A percentile compares a stretch with the other conserved stretches of the same genome.
Evolutionary conservation across 345 rosid species (phyloP).

Genomic region (Pistacia atlantica): DNA sequence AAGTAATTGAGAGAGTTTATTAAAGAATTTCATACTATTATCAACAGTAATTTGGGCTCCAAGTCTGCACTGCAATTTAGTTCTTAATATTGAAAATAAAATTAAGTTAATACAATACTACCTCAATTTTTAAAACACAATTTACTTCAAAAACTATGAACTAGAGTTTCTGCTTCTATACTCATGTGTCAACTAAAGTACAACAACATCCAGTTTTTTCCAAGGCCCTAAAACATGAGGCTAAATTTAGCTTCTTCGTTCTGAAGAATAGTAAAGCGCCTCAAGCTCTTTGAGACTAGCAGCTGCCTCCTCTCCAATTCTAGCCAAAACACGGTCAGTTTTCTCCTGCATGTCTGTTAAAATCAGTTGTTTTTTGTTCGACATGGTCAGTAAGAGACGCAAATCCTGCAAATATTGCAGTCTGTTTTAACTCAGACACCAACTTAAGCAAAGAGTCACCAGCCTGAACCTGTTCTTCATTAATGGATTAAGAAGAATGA

Average conservation of each 20-base stretch:
- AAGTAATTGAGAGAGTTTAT: no score
- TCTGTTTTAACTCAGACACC: slow-evolving; percentile 87
- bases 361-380: slow-evolving; percentile 69
- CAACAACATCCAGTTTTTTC: slow-evolving; percentile 19
- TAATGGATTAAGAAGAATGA: neutral
- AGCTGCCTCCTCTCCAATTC: slow-evolving; percentile 79
- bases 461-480: slow-evolving; percentile 68
- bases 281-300: slow-evolving; percentile 87
- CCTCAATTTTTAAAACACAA: no score
- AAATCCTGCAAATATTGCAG: slow-evolving; percentile 86
- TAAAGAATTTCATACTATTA: no score
- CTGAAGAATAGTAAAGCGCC: slow-evolving; percentile 77
- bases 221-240: slow-evolving; percentile 13
- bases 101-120: no score
- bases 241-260: slow-evolving; percentile 38
- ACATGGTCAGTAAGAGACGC: slow-evolving; percentile 91
- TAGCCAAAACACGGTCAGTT: slow-evolving; percentile 62
- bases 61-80: no score
- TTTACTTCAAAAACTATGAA: no score
- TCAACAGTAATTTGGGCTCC: no score
- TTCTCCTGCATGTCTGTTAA: slow-evolving; percentile 66
- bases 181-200: neutral
- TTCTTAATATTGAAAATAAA: no score
- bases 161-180: neutral
- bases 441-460: slow-evolving; percentile 85